These are phyloP conservation scores for Chamaenerion angustifolium DNA, from an alignment of 345 rosid genomes.

Conservation along the genomic window DNA sequence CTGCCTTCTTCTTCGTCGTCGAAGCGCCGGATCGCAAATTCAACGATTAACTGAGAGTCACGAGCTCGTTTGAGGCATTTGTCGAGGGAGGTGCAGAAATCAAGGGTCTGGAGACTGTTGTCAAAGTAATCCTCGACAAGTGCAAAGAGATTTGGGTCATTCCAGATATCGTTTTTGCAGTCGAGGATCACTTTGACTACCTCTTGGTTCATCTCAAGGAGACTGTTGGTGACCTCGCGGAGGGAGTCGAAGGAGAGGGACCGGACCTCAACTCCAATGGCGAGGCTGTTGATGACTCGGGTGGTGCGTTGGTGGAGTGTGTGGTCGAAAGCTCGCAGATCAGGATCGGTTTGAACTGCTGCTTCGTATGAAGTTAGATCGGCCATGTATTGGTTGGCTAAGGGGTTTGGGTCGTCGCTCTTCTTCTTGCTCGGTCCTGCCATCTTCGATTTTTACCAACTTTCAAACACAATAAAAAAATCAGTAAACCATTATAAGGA, in stretches of 20 bases:
- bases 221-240: constrained; percentile 46
- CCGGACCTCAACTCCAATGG: constrained; percentile 38
- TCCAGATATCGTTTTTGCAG: constrained; percentile 63
- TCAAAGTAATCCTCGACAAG: constrained; percentile 64
- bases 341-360: constrained; percentile 65
- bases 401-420: constrained; percentile 11
- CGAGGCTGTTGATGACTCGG: constrained; percentile 40
- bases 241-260: constrained; percentile 67
- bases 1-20: constrained; percentile 48
- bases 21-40: constrained; percentile 45
- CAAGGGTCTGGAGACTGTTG: constrained; percentile 46
- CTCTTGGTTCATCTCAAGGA: constrained; percentile 80
- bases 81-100: constrained; percentile 66
- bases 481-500: too few species aligned
- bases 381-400: constrained; percentile 16
- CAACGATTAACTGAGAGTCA: constrained; percentile 51
- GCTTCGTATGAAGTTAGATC: constrained; percentile 55
- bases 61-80: constrained; percentile 52
- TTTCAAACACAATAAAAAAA: too few species aligned
- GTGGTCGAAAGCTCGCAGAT: constrained; percentile 50
- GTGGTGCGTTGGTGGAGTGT: constrained; percentile 49
- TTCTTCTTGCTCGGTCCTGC: constrained; percentile 15
- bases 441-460: too few species aligned
- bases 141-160: constrained; percentile 37
- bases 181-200: constrained; percentile 59